phyloP scores from a whole-genome alignment of 106 monocot genomes.

The Allium fistulosum region DNA sequence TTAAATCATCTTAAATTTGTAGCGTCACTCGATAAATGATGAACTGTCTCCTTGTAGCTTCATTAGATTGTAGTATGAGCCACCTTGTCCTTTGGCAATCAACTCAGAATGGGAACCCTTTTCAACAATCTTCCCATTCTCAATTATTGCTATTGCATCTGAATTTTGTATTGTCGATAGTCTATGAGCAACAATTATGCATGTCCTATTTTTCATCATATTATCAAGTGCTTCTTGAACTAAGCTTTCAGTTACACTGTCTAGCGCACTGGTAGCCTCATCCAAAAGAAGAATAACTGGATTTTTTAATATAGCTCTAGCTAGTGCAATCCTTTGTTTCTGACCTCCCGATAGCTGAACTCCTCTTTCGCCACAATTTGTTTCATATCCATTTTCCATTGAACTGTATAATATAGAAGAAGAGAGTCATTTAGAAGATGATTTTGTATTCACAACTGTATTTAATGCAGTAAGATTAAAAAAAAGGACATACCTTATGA shows the following conservation, averaged over 20 bases:
- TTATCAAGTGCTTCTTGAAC: slow-evolving; percentile 32
- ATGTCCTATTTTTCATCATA: slow-evolving; percentile 25
- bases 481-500: slow-evolving; percentile 17
- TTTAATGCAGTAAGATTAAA: no score
- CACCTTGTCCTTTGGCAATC: background rate
- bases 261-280: slow-evolving; percentile 39
- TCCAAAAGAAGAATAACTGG: slow-evolving; percentile 27
- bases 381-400: slow-evolving; percentile 26
- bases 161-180: slow-evolving; percentile 22
- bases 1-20: no score
- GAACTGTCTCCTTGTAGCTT: slow-evolving; percentile 13
- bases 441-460: no score
- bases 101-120: slow-evolving; percentile 19
- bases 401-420: background rate
- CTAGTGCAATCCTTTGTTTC: slow-evolving; percentile 32
- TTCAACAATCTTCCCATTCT: slow-evolving; percentile 16
- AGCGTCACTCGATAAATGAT: background rate
- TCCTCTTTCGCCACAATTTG: slow-evolving; percentile 23
- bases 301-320: slow-evolving; percentile 23
- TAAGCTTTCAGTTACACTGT: slow-evolving; percentile 20
- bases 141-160: slow-evolving; percentile 21
- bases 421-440: no score
- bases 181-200: slow-evolving; percentile 32
- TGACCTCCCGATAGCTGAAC: slow-evolving; percentile 37
- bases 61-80: slow-evolving; percentile 16